Evolutionary conservation across 768 basidiomycete genomes (phyloP), one percentile per base, ranked within the genome.

Genomic region (Tylopilus plumbeoviolaceoides): DNA sequence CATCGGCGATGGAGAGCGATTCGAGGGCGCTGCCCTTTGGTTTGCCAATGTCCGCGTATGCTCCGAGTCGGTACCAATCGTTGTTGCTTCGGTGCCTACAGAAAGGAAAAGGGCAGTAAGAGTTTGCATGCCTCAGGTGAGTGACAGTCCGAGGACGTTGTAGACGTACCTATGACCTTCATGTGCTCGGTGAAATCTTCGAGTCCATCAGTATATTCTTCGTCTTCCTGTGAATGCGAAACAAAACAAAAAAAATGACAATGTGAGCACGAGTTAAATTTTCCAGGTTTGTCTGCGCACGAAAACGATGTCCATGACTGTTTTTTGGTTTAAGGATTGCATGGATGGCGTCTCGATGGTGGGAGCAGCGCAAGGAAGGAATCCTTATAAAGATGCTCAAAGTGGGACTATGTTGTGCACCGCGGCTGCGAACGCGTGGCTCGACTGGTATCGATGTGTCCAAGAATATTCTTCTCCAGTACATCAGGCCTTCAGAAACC

Each of bases 1-100:
- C 64, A 65, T 66, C 1, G 62, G 60, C 20, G 65, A 64, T 33
- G 57, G 54, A 5, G 60, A 55, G 10, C 56, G 57, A 23, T 47
- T 28, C 25, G 44, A 38, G 20, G n/a, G 12, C 15, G 53, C 47
- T 36, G 59, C 44, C 33, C 25, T 51, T 55, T 57, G 49, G 48
- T 45, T 31, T 40, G 45, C 2, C 20, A 66, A 53, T 44, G 55
- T 57, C 62, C 62, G 64, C 64, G 59, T 41, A n/a, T 1, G 40
- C 52, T 64, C 64, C 59, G 36, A 36, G 36, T 36, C 7, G 7
- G 28, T 30, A 30, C 23, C 23, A 5, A 23, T 23, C 23, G 23
- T 23, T 23, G 23, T 30, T 30, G 7, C n/a, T n/a, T n/a, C n/a
- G n/a, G n/a, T n/a, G n/a, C 10, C 63, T 56, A 30, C 50, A 48